phyloP scores from a whole-genome alignment of 371 early-diverging fungal genomes.

The Smittium culicis region DNA sequence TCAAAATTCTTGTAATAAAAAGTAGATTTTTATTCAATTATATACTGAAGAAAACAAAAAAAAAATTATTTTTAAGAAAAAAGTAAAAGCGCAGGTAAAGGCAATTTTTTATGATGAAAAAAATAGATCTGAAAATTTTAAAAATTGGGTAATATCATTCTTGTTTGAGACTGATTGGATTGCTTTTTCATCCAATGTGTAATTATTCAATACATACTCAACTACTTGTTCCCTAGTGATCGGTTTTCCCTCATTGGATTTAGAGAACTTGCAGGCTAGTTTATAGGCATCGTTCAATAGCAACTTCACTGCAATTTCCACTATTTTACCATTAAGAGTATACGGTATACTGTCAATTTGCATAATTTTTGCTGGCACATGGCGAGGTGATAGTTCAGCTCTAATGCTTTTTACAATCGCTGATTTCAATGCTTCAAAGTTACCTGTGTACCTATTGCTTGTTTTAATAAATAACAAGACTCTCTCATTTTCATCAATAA shows the following conservation, averaged over 20 bases:
- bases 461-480: constrained; percentile 62
- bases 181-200: constrained; percentile 2
- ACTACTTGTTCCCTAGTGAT: background rate
- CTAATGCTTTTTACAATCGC: constrained; percentile 57
- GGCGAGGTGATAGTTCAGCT: constrained; percentile 72
- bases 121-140: background rate
- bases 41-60: too few species aligned
- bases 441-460: constrained; percentile 28
- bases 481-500: constrained; percentile 67
- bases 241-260: background rate
- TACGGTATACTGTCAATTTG: constrained; percentile 78
- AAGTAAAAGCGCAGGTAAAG: too few species aligned
- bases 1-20: too few species aligned
- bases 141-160: constrained; percentile 4
- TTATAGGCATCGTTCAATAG: constrained; percentile 44
- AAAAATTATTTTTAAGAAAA: too few species aligned
- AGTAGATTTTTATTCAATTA: too few species aligned
- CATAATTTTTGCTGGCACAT: constrained; percentile 83
- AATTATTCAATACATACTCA: background rate
- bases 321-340: constrained; percentile 93
- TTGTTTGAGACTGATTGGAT: constrained; percentile 1
- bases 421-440: background rate
- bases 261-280: constrained; percentile 7
- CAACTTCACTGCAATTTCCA: constrained; percentile 90
- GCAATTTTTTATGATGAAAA: too few species aligned